Evolutionary conservation across 164 flowering plant genomes (phyloP).

Genomic region (Umbellularia californica): DNA sequence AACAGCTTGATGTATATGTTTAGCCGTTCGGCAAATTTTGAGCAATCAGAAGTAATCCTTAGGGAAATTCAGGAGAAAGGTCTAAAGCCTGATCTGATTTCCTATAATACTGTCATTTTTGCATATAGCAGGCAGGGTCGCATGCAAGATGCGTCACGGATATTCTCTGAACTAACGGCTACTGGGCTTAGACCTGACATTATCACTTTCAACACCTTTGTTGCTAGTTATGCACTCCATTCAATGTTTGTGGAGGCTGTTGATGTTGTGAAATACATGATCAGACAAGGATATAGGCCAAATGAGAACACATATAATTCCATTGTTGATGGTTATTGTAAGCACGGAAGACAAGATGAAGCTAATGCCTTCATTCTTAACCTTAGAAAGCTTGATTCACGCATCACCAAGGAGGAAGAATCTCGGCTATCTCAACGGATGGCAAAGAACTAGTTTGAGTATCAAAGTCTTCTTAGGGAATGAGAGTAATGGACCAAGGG

Average conservation of each 20-base stretch:
- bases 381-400: slow-evolving; percentile 61
- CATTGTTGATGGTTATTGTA: slow-evolving; percentile 80
- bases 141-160: slow-evolving; percentile 74
- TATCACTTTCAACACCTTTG: slow-evolving; percentile 78
- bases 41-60: slow-evolving; percentile 61
- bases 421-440: slow-evolving; percentile 45
- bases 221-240: slow-evolving; percentile 69
- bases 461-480: neutral
- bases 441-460: slow-evolving; percentile 25
- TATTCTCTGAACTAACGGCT: slow-evolving; percentile 60
- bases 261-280: slow-evolving; percentile 73
- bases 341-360: slow-evolving; percentile 57
- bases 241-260: slow-evolving; percentile 85
- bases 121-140: slow-evolving; percentile 72
- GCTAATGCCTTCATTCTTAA: slow-evolving; percentile 48
- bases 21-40: slow-evolving; percentile 54
- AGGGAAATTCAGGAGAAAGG: slow-evolving; percentile 58
- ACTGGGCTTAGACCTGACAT: slow-evolving; percentile 64
- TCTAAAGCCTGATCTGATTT: slow-evolving; percentile 61
- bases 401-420: slow-evolving; percentile 46
- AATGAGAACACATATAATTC: slow-evolving; percentile 75
- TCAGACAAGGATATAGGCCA: slow-evolving; percentile 66
- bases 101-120: slow-evolving; percentile 78
- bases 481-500: too few species aligned
- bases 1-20: slow-evolving; percentile 87